Evolutionary conservation across 768 basidiomycete species (phyloP), one percentile per base, ranked within the genome.

Genomic region (Tricholoma saponaceum): DNA sequence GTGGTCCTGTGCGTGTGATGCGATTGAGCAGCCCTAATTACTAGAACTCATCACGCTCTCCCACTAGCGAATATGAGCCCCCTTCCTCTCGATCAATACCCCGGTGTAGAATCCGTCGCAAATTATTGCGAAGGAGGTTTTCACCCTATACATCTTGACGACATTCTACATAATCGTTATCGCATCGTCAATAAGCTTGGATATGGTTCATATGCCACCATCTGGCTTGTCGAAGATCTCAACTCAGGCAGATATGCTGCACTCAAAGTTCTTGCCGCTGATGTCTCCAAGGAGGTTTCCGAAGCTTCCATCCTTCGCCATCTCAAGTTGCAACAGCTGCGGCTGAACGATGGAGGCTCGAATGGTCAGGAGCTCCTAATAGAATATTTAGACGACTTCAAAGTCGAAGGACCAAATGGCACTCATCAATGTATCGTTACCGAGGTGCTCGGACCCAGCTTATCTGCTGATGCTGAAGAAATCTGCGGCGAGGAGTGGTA

Each of bases 341-440:
- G 18, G 39, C 18, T 41, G 4, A 41, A 41, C 39, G 39, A 18
- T 18, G n/a, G 18, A 41, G 18, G 16, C 39, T 41, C 39, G 18
- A 4, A 41, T 41, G 39, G 39, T 41, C 39, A 41, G 39, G 39
- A 41, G 18, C 18, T 41, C 18, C 35, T 37, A 12, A 50, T 58
- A 23, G 33, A 58, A n/a, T 22, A 59, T 5, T 46, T 55, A 4
- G 61, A 62, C 16, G 43, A 62, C 43, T 62, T 62, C 46, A 55
- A 57, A 39, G 18, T 54, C 18, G 53, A 57, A 25, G 62, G 62
- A 13, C 59, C 62, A 18, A 63, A 63, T 54, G 62, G 62, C 13
- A 56, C 41, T n/a, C 62, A 63, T 49, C 53, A 43, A 20, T 60
- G 62, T 30, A 51, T 62, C 49, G 59, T 63, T 39, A 52, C 56